These are phyloP conservation scores for Plasmodium blacklocki DNA, from an alignment of 169 alveolate species.

Conservation along the genomic window DNA sequence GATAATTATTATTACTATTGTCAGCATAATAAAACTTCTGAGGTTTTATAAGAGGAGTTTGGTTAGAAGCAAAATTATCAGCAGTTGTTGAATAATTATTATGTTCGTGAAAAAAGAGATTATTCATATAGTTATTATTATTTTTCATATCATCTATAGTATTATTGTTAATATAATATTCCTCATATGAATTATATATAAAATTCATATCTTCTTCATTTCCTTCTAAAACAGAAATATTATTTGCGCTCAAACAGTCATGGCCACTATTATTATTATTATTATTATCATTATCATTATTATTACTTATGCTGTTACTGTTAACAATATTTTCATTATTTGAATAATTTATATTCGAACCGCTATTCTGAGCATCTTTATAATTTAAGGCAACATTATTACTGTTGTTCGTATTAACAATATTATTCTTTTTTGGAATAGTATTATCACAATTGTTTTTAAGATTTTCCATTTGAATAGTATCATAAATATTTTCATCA, in stretches of 20 bases:
- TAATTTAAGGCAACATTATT: not conserved
- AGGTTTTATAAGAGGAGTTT: constrained; percentile 15
- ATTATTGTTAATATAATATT: constrained; percentile 25
- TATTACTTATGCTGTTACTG: not conserved
- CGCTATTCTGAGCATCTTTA: not conserved
- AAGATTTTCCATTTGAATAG: constrained; percentile 20
- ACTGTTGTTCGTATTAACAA: not conserved
- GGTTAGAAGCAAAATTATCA: constrained; percentile 38
- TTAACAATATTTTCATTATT: not conserved
- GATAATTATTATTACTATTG: constrained; percentile 30
- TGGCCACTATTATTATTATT: not conserved
- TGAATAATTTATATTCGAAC: constrained; percentile 2
- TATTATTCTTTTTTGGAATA: not conserved
- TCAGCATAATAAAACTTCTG: constrained; percentile 45
- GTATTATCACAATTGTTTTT: not conserved
- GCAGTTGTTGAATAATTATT: constrained; percentile 33
- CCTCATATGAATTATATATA: constrained; percentile 44
- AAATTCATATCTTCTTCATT: constrained; percentile 29
- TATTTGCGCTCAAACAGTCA: not conserved
- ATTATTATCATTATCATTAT: not conserved
- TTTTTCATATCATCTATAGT: constrained; percentile 28
- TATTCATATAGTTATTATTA: constrained; percentile 21
- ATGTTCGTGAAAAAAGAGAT: constrained; percentile 33
- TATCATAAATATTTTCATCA: constrained; percentile 17
- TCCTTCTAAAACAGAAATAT: constrained; percentile 8